Percentiles rank a stretch among this genome's conserved stretches.
Evolutionary conservation across 2,329 filamentous ascomycete species (phyloP).

Genomic region (Exophiala sideris): DNA sequence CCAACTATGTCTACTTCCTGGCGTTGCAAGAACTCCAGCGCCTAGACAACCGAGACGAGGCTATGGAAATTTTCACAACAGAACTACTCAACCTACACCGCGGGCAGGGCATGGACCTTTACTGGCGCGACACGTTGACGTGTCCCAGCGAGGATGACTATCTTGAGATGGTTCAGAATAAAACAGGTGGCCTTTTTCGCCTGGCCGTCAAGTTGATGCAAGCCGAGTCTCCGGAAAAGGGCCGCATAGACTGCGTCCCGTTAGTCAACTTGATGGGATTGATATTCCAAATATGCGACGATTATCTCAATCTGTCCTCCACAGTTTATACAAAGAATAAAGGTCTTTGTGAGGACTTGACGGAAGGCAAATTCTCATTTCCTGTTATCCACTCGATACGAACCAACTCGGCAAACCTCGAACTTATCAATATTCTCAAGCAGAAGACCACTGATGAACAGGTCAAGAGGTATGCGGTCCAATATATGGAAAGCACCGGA

Average conservation of each 20-base stretch:
- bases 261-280: constrained; percentile 63
- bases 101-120: constrained; percentile 49
- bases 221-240: constrained; percentile 33
- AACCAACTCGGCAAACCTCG: constrained; percentile 37
- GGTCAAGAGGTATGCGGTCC: constrained; percentile 86
- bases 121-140: constrained; percentile 46
- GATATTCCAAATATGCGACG: constrained; percentile 53
- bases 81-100: constrained; percentile 47
- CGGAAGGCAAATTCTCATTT: constrained; percentile 95
- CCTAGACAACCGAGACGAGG: constrained; percentile 37
- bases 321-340: constrained; percentile 82
- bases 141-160: constrained; percentile 49
- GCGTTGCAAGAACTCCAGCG: constrained; percentile 42
- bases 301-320: constrained; percentile 80
- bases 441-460: constrained; percentile 83
- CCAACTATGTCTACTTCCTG: constrained; percentile 49
- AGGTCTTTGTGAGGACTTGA: constrained; percentile 90
- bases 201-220: constrained; percentile 47
- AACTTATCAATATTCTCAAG: constrained; percentile 87
- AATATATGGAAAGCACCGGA: constrained; percentile 84
- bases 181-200: constrained; percentile 48
- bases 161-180: constrained; percentile 49
- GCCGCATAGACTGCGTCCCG: constrained; percentile 44
- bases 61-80: constrained; percentile 44
- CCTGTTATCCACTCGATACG: constrained; percentile 92